These are phyloP conservation scores for Penicillium odoratum DNA, from an alignment of 495 filamentous ascomycete species.

Conservation along the genomic window DNA sequence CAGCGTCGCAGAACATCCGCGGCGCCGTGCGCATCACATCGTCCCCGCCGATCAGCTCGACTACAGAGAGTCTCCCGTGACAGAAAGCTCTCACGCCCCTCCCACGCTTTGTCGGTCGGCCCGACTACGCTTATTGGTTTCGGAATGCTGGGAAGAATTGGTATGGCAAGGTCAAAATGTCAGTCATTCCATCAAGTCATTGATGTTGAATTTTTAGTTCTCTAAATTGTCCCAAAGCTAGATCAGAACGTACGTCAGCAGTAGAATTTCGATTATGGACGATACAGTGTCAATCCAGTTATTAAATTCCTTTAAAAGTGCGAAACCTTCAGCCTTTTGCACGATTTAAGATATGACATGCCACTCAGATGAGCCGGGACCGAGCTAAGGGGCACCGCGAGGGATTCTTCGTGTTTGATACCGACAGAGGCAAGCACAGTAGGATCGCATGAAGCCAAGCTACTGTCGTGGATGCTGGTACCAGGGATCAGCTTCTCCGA, in stretches of 20 bases:
- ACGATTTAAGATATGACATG: background rate
- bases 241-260: background rate
- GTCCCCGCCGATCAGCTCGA: background rate
- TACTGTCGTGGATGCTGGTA: background rate
- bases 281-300: background rate
- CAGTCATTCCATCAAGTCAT: background rate
- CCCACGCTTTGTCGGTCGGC: background rate
- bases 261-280: background rate
- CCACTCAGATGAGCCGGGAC: background rate
- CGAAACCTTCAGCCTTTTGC: background rate
- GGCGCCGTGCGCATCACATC: background rate
- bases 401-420: background rate
- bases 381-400: too few relatives aligned
- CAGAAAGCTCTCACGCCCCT: background rate
- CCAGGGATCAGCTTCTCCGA: background rate
- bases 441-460: background rate
- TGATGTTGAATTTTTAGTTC: background rate
- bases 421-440: background rate
- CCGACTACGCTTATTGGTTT: background rate
- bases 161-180: background rate
- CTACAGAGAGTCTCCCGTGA: background rate
- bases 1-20: background rate
- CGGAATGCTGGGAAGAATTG: background rate
- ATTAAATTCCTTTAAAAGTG: background rate
- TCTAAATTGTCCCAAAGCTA: background rate